Percentiles rank a stretch among this genome's conserved stretches.
phyloP scores from a whole-genome alignment of 495 filamentous ascomycete genomes.

The Neurospora tetrasperma region DNA sequence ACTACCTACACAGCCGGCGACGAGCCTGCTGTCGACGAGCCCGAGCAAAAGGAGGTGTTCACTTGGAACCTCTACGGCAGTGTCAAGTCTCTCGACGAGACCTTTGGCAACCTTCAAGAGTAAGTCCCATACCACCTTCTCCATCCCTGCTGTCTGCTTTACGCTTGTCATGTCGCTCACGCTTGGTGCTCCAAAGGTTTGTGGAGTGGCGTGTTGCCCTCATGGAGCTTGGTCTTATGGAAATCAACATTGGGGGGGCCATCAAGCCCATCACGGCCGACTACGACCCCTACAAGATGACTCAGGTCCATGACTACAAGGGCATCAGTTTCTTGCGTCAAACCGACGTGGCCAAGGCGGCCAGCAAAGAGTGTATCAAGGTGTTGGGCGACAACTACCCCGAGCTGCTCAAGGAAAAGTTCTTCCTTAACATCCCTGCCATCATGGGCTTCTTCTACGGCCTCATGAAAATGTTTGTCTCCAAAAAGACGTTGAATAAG shows the following conservation, averaged over 20 bases:
- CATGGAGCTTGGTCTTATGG: constrained; percentile 69
- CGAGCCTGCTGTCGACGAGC: constrained; percentile 19
- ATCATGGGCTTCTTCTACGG: constrained; percentile 82
- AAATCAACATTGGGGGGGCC: constrained; percentile 55
- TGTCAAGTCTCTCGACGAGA: constrained; percentile 56
- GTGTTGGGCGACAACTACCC: constrained; percentile 72
- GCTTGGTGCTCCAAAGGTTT: constrained; percentile 45
- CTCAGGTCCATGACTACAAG: constrained; percentile 86
- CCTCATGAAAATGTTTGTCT: constrained; percentile 69
- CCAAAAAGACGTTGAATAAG: constrained; percentile 72
- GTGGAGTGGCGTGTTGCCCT: constrained; percentile 75
- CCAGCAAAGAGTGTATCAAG: constrained; percentile 67
- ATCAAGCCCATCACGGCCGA: constrained; percentile 64
- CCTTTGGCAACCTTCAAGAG: constrained; percentile 71
- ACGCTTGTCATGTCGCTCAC: not conserved
- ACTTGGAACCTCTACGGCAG: constrained; percentile 86
- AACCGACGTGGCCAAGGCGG: constrained; percentile 56
- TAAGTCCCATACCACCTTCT: constrained; percentile 30
- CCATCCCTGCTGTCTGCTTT: not conserved
- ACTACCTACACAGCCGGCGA: constrained; percentile 28
- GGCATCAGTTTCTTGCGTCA: constrained; percentile 70
- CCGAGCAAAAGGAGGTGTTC: constrained; percentile 43
- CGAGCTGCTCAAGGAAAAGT: constrained; percentile 77
- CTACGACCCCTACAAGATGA: constrained; percentile 74
- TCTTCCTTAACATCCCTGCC: constrained; percentile 82